Evolutionary conservation across 2,329 filamentous ascomycete species (phyloP), one percentile per base, ranked within the genome.

Genomic region (Conoideocrella luteorostrata): DNA sequence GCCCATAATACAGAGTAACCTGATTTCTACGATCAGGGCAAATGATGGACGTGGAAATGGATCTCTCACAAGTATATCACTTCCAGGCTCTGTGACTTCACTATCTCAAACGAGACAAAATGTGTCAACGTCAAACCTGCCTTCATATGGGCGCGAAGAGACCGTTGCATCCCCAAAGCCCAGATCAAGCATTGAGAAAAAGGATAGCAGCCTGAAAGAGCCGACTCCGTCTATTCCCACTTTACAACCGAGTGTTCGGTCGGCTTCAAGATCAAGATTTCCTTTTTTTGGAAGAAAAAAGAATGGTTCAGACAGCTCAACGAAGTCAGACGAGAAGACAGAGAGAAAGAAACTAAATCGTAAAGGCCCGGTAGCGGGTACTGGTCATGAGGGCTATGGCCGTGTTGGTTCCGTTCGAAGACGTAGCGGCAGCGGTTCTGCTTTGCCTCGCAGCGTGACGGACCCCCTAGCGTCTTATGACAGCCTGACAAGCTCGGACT

Each of bases 321-420:
- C 62, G 17, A 47, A 60, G 1, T 75, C 81, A n/a, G 80, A 75
- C 57, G 71, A 74, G 29, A 80, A 55, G 23, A 50, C 53, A 1
- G 54, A 55, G 21, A 55, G 55, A 38, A 59, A 55, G 36, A 36
- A 39, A 3, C 20, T 69, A 20, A 77, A 85, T 18, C 36, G 45
- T 22, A 91, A 88, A 62, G 90, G 91, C 0, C 91, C 91, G 18
- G 80, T 77, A 13, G 91, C 91, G 32, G 91, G 91, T n/a, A 97
- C 91, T 29, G 91, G 91, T 0, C 89, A 97, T 56, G 91, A 97
- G 66, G 85, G 85, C 1, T 90, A 91, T 55, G 84, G 84, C 1
- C 77, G 76, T 44, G 70, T 87, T 44, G 80, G 81, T 3, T 68
- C 73, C 5, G 55, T 69, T 23, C 77, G 81, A 46, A 76, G 83